These are phyloP conservation scores for Manihot esculenta DNA, from an alignment of 441 rosid species.

Conservation along the genomic window DNA sequence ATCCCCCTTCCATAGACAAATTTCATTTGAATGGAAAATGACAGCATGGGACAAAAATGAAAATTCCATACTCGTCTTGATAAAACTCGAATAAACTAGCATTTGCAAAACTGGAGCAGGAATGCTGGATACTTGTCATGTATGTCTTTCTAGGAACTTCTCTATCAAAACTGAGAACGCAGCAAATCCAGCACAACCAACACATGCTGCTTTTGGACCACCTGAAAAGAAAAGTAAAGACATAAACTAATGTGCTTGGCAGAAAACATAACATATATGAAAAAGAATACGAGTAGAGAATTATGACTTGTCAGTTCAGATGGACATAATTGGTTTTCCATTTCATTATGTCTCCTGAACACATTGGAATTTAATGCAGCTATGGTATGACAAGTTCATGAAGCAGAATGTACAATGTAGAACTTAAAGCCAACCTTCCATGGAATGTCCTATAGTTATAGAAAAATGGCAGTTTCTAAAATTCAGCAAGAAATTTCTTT, in stretches of 20 bases:
- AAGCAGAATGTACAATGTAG: not conserved
- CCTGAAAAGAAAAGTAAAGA: constrained; percentile 35
- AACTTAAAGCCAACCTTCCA: not conserved
- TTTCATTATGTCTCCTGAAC: not conserved
- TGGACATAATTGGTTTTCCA: not conserved
- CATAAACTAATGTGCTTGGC: constrained; percentile 5
- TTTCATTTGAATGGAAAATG: not conserved
- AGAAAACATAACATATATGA: not conserved
- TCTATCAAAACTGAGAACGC: constrained; percentile 88
- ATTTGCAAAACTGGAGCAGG: constrained; percentile 17
- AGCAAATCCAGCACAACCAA: constrained; percentile 93
- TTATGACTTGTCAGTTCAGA: not conserved
- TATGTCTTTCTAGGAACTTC: constrained; percentile 83
- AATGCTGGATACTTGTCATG: constrained; percentile 25
- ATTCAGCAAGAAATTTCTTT: not conserved
- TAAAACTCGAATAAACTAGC: not conserved
- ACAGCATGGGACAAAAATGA: no score
- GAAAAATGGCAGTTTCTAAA: not conserved
- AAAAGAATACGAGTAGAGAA: not conserved
- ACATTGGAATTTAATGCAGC: not conserved
- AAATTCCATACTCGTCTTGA: constrained; percentile 3
- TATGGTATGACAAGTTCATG: not conserved
- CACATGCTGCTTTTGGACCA: constrained; percentile 89
- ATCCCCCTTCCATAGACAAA: not conserved
- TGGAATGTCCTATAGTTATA: not conserved